These are phyloP conservation scores for Euphorbia corollata DNA, from an alignment of 441 rosid species.

Conservation along the genomic window DNA sequence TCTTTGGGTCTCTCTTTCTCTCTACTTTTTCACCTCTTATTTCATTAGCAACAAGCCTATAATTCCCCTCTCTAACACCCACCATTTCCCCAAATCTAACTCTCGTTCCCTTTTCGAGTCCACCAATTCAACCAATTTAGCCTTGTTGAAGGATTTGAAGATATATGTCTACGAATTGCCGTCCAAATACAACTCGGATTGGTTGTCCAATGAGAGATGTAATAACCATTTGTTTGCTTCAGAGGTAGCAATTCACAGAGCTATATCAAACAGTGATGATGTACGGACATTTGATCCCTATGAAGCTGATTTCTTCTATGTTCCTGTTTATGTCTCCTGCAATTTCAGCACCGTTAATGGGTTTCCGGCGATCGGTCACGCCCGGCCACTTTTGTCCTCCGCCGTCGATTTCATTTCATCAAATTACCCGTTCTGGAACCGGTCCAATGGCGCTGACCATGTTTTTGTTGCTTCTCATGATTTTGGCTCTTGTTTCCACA, in stretches of 20 bases:
- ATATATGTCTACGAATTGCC: conserved; percentile 71
- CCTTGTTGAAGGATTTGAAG: conserved; percentile 52
- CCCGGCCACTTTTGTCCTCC: conserved; percentile 57
- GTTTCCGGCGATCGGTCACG: conserved; percentile 91
- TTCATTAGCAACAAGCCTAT: conserved; percentile 44
- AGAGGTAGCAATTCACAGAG: conserved; percentile 81
- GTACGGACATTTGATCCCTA: conserved; percentile 64
- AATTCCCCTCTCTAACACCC: conserved; percentile 36
- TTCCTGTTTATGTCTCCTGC: conserved; percentile 88
- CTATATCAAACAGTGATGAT: conserved; percentile 47
- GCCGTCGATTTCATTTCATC: conserved; percentile 53
- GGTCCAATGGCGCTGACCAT: conserved; percentile 68
- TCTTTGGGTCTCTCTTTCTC: conserved; percentile 62
- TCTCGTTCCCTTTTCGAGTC: conserved; percentile 74
- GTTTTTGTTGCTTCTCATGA: conserved; percentile 85
- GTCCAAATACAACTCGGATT: conserved; percentile 57
- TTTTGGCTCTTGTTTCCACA: conserved; percentile 85
- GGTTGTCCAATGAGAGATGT: conserved; percentile 76
- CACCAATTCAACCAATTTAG: conserved; percentile 25
- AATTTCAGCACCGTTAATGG: conserved; percentile 87
- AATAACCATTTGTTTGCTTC: conserved; percentile 79
- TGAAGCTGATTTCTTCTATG: conserved; percentile 85
- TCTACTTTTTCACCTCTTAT: conserved; percentile 68
- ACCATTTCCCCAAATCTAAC: conserved; percentile 32
- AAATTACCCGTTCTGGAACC: conserved; percentile 70